These are phyloP conservation scores for Phytophthora idaei DNA, from an alignment of 352 stramenopile species.

Conservation along the genomic window DNA sequence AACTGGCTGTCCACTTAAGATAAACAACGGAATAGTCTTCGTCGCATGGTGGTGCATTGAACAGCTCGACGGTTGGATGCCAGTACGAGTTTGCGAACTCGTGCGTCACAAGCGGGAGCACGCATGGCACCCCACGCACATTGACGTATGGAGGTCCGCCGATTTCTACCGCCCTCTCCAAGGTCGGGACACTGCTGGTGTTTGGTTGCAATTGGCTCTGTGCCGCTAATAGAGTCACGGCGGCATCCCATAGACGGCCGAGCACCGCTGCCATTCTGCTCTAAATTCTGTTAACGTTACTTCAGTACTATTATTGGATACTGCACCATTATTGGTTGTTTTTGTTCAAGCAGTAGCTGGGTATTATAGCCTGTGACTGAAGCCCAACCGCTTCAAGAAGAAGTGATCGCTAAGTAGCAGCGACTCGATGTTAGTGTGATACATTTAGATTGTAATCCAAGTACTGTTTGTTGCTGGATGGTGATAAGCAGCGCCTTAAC, in stretches of 20 bases:
- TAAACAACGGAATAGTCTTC: conserved; percentile 58
- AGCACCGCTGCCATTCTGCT: conserved; percentile 16
- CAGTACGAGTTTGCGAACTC: conserved; percentile 65
- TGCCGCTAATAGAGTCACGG: conserved; percentile 41
- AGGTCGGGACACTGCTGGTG: not conserved
- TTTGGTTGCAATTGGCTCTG: conserved; percentile 33
- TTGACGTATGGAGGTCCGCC: conserved; percentile 48
- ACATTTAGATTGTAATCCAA: too few relatives aligned
- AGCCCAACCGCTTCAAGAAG: too few relatives aligned
- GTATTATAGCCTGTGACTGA: too few relatives aligned
- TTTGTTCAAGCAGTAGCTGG: too few relatives aligned
- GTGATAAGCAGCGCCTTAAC: too few relatives aligned
- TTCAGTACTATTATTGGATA: not conserved
- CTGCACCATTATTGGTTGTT: too few relatives aligned
- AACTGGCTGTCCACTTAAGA: conserved; percentile 55
- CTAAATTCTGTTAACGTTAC: not conserved
- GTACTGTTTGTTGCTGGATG: too few relatives aligned
- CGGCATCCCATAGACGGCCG: conserved; percentile 25
- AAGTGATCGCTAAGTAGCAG: too few relatives aligned
- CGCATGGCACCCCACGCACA: conserved; percentile 45
- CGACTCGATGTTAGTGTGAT: too few relatives aligned
- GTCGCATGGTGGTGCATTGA: conserved; percentile 48
- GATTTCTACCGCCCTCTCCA: conserved; percentile 50
- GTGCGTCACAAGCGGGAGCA: conserved; percentile 53
- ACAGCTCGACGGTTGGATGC: conserved; percentile 50